Evolutionary conservation across 2,329 filamentous ascomycete species (phyloP).

Genomic region (Dothistroma pini): DNA sequence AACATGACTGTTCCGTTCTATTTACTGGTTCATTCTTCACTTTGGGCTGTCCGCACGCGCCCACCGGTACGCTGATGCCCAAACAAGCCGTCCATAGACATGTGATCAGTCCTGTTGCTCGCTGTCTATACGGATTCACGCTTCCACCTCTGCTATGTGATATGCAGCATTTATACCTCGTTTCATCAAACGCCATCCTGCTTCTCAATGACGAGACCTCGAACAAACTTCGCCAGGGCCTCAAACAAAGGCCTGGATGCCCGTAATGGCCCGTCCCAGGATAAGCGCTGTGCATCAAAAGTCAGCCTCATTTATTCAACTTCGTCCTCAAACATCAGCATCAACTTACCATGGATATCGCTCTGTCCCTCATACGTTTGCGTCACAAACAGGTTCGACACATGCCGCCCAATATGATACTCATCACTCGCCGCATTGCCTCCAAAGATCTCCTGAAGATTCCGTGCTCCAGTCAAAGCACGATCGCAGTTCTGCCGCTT

Average conservation of each 20-base stretch:
- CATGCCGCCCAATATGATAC: slow-evolving; percentile 91
- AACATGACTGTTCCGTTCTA: not conserved
- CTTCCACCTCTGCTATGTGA: not conserved
- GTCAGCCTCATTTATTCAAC: slow-evolving; percentile 19
- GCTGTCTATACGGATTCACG: not conserved
- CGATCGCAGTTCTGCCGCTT: slow-evolving; percentile 97
- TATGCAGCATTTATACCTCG: not conserved
- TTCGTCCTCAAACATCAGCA: not conserved
- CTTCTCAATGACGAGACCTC: slow-evolving; percentile 5
- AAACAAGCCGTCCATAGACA: not conserved
- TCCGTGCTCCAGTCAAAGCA: slow-evolving; percentile 74
- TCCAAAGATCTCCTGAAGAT: slow-evolving; percentile 91
- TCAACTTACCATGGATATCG: slow-evolving; percentile 83
- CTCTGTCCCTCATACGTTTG: slow-evolving; percentile 99
- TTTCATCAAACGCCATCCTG: slow-evolving; percentile 1
- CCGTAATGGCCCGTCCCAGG: slow-evolving; percentile 52
- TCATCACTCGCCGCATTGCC: slow-evolving; percentile 98
- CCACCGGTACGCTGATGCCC: not conserved
- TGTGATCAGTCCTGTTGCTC: not conserved
- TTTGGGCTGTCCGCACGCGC: not conserved
- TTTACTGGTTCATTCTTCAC: not conserved
- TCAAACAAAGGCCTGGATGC: slow-evolving; percentile 68
- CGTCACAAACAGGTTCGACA: slow-evolving; percentile 93
- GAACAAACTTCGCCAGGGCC: slow-evolving; percentile 1
- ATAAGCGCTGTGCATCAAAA: slow-evolving; percentile 42